Evolutionary conservation across 345 rosid species (phyloP).

Genomic region (Jatropha curcas): DNA sequence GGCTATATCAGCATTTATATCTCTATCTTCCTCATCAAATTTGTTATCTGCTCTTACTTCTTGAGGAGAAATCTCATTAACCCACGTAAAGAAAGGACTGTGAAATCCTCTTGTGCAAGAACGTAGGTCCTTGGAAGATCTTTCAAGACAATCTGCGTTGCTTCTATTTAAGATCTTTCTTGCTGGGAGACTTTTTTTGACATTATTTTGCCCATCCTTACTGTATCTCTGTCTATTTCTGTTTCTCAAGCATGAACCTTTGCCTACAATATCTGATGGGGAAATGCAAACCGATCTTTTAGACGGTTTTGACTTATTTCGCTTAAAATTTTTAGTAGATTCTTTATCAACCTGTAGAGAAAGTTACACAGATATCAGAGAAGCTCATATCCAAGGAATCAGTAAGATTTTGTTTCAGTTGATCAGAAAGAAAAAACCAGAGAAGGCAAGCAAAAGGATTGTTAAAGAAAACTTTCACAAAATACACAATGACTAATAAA

Average conservation of each 20-base stretch:
- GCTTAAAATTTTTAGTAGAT: neutral
- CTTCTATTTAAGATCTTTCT: constrained; percentile 15
- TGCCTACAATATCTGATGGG: neutral
- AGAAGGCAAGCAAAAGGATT: neutral
- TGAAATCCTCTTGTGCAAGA: constrained; percentile 7
- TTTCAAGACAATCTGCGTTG: constrained; percentile 9
- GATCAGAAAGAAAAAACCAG: no score
- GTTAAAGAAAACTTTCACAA: neutral
- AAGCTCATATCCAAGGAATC: neutral
- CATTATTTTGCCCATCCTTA: neutral
- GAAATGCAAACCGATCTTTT: constrained; percentile 7
- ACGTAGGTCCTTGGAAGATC: constrained; percentile 16
- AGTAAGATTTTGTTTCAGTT: no score
- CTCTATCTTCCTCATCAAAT: neutral
- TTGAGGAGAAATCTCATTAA: constrained; percentile 15
- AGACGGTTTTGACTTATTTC: constrained; percentile 6
- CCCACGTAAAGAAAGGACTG: constrained; percentile 18
- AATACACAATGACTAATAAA: neutral
- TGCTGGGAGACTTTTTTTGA: neutral
- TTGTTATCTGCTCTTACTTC: constrained; percentile 14
- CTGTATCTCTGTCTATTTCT: constrained; percentile 1
- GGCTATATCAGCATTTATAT: constrained; percentile 12
- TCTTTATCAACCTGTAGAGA: constrained; percentile 27
- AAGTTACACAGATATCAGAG: neutral
- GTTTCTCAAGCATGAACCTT: constrained; percentile 2